phyloP scores from a whole-genome alignment of 306 rosid genomes.

The Trifolium pratense region DNA sequence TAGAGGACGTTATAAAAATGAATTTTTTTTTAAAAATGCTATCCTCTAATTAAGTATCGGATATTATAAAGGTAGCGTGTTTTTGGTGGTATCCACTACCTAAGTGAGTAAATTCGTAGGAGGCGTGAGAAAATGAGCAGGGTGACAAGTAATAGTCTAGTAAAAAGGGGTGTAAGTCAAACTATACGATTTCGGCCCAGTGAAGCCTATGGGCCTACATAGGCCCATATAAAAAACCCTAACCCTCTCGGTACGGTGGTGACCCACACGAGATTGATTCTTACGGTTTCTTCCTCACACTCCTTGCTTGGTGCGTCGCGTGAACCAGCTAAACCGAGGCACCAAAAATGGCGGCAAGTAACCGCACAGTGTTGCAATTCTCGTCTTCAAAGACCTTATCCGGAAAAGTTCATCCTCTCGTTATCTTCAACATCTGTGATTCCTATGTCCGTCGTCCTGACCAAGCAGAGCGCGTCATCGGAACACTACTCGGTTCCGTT shows the following conservation, averaged over 20 bases:
- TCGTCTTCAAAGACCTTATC: constrained; percentile 51
- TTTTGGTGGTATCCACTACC: no score
- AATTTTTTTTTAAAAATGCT: no score
- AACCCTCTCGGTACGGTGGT: no score
- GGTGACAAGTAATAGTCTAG: no score
- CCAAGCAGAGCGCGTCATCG: constrained; percentile 80
- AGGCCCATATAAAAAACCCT: constrained; percentile 39
- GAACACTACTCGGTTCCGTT: constrained; percentile 75
- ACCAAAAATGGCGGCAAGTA: constrained; percentile 62
- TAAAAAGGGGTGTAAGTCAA: no score
- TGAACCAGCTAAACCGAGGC: constrained; percentile 11
- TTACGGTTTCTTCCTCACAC: background rate
- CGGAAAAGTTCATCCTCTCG: constrained; percentile 71
- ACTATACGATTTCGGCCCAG: background rate
- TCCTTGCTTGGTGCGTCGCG: background rate
- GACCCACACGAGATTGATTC: no score
- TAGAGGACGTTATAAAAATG: no score
- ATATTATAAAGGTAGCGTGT: no score
- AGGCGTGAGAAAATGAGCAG: no score
- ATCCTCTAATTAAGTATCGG: no score
- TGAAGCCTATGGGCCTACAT: background rate
- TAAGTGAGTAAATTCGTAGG: no score
- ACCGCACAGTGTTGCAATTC: constrained; percentile 68
- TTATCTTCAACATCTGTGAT: constrained; percentile 81
- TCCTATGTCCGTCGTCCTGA: constrained; percentile 82